Conservation (phyloP, 495 filamentous ascomycete genomes). For the Aspergillus steynii region DNA sequence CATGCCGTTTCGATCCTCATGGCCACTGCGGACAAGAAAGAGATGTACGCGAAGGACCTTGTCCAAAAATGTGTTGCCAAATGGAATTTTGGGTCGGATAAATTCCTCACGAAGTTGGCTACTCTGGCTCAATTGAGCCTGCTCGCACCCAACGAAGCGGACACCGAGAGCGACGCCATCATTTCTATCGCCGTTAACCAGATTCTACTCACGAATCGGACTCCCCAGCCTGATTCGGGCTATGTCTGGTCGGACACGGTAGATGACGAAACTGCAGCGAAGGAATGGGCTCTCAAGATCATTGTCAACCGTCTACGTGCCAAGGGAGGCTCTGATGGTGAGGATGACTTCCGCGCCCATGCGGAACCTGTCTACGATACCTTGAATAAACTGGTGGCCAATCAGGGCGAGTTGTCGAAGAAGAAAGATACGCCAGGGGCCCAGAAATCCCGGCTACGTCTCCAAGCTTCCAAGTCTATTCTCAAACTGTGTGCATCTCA, state of each 20-base stretch:
- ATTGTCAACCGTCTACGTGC: slow-evolving; percentile 85
- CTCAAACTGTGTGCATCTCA: slow-evolving; percentile 76
- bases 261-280: slow-evolving; percentile 81
- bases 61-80: slow-evolving; percentile 69
- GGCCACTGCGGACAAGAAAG: slow-evolving; percentile 75
- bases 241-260: slow-evolving; percentile 69
- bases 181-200: slow-evolving; percentile 75
- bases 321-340: slow-evolving; percentile 50
- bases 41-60: slow-evolving; percentile 84
- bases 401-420: slow-evolving; percentile 78
- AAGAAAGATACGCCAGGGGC: slow-evolving; percentile 67
- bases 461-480: slow-evolving; percentile 77
- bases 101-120: slow-evolving; percentile 83
- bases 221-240: slow-evolving; percentile 43
- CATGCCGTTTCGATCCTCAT: slow-evolving; percentile 90
- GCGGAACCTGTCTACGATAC: slow-evolving; percentile 72
- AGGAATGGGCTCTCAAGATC: slow-evolving; percentile 84
- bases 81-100: slow-evolving; percentile 71
- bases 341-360: slow-evolving; percentile 61
- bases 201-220: slow-evolving; percentile 69
- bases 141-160: slow-evolving; percentile 69
- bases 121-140: slow-evolving; percentile 81
- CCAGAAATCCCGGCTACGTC: slow-evolving; percentile 75
- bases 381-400: slow-evolving; percentile 69
- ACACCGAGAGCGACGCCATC: slow-evolving; percentile 72